Evolutionary conservation across 768 basidiomycete genomes (phyloP).

Genomic region (Rubroboletus pulcherrimus): DNA sequence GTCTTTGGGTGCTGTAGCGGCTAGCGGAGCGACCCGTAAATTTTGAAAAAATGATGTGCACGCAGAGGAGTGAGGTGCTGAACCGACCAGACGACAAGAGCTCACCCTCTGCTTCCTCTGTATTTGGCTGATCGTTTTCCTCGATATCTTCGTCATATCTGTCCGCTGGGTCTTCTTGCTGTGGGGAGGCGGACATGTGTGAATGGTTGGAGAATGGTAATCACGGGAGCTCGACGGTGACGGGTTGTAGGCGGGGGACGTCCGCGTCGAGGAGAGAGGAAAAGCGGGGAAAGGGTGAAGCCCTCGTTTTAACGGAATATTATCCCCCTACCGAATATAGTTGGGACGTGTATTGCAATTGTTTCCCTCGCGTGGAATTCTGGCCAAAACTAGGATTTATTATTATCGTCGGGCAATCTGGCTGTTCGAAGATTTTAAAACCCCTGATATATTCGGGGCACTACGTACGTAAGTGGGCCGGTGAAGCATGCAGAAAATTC

Average conservation of each 20-base stretch:
- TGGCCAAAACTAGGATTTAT: conserved; percentile 53
- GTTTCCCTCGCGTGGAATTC: conserved; percentile 66
- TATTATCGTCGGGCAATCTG: conserved; percentile 53
- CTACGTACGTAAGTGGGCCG: conserved; percentile 54
- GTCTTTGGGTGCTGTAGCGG: conserved; percentile 38
- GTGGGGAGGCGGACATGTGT: conserved; percentile 61
- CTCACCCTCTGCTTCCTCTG: conserved; percentile 32
- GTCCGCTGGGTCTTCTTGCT: conserved; percentile 51
- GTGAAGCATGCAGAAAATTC: conserved; percentile 33
- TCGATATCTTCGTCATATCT: conserved; percentile 59
- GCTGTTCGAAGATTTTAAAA: conserved; percentile 45
- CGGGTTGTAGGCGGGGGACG: conserved; percentile 22
- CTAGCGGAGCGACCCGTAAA: conserved; percentile 28
- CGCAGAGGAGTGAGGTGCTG: conserved; percentile 9
- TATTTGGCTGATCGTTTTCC: conserved; percentile 42
- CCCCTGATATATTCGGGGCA: conserved; percentile 59
- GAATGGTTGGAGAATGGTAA: conserved; percentile 18
- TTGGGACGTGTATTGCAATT: conserved; percentile 56
- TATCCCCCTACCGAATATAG: conserved; percentile 70
- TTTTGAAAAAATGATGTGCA: conserved; percentile 17
- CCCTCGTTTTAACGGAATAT: conserved; percentile 73
- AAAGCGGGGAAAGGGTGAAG: conserved; percentile 63
- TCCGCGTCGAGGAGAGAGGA: conserved; percentile 41
- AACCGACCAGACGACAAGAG: conserved; percentile 9
- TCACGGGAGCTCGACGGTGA: conserved; percentile 25